These are phyloP conservation scores for Malassezia psittaci DNA, from an alignment of 1,284 basidiomycete genomes.

Conservation along the genomic window DNA sequence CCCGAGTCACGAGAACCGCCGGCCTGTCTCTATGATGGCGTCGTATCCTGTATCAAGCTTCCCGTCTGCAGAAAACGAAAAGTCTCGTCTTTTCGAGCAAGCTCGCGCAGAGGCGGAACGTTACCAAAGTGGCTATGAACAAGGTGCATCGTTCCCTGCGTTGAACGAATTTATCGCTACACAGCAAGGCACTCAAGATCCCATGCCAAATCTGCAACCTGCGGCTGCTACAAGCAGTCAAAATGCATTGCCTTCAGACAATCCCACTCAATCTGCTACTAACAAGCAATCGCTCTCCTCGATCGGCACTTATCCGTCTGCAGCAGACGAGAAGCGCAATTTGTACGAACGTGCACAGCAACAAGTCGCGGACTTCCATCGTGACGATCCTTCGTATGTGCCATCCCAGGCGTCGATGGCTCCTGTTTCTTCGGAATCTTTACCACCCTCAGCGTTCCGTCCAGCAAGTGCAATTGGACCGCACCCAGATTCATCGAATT, in stretches of 20 bases:
- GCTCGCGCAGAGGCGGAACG: conserved; percentile 38
- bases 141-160: conserved; percentile 20
- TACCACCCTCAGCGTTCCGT: neutral
- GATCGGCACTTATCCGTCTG: neutral
- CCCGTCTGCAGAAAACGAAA: conserved; percentile 31
- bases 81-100: conserved; percentile 35
- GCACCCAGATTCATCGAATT: neutral
- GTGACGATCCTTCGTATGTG: neutral
- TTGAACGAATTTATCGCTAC: neutral
- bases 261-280: too few species aligned
- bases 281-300: neutral
- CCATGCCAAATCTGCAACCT: neutral
- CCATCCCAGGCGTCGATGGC: neutral
- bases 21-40: too few species aligned
- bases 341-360: conserved; percentile 32
- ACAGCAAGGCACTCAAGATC: too few species aligned
- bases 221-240: neutral
- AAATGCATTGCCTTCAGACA: too few species aligned
- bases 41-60: neutral
- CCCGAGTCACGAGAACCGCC: too few species aligned
- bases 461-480: neutral
- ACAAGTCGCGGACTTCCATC: conserved; percentile 26
- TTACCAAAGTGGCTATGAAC: conserved; percentile 30
- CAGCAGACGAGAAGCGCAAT: conserved; percentile 31
- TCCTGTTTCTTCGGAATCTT: neutral